Percentiles rank a stretch among this genome's conserved stretches.
Evolutionary conservation across 805 yeast species (phyloP).

Genomic region (Teunomyces aglyptinius): DNA sequence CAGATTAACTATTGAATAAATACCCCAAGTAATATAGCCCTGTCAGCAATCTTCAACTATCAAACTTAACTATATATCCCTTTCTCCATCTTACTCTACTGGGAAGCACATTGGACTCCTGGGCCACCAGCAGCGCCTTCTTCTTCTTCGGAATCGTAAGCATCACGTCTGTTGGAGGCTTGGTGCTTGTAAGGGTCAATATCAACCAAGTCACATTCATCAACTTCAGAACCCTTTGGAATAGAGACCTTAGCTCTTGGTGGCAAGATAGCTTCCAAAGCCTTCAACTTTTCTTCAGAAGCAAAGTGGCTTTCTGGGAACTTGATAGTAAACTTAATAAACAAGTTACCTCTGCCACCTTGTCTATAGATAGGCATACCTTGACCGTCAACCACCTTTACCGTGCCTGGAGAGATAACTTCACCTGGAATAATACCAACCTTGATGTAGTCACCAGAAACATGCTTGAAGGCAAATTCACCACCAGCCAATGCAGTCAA

Average conservation of each 20-base stretch:
- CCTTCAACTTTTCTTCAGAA: conserved; percentile 67
- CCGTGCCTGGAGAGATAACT: conserved; percentile 78
- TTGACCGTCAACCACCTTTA: conserved; percentile 82
- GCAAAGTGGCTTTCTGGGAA: conserved; percentile 82
- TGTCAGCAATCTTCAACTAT: conserved; percentile 1
- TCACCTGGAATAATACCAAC: conserved; percentile 86
- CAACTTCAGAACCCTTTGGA: conserved; percentile 75
- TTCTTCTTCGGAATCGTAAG: conserved; percentile 45
- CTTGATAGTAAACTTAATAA: conserved; percentile 79
- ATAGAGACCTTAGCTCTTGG: conserved; percentile 58
- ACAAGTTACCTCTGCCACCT: conserved; percentile 86
- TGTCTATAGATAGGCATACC: conserved; percentile 97
- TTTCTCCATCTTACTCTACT: conserved; percentile 40
- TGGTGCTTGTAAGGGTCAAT: conserved; percentile 64
- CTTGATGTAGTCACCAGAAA: conserved; percentile 89
- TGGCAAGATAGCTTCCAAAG: conserved; percentile 77
- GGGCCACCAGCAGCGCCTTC: conserved; percentile 56
- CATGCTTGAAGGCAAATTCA: conserved; percentile 79
- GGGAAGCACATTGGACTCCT: conserved; percentile 93
- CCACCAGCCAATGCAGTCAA: conserved; percentile 98
- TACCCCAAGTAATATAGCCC: conserved; percentile 1
- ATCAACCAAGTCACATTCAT: conserved; percentile 72
- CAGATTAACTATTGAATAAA: conserved; percentile 7
- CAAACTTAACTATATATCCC: neutral
- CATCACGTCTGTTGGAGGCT: conserved; percentile 39